Evolutionary conservation across 2,329 filamentous ascomycete genomes (phyloP).

Genomic region (Chaetoscypha palmicola): DNA sequence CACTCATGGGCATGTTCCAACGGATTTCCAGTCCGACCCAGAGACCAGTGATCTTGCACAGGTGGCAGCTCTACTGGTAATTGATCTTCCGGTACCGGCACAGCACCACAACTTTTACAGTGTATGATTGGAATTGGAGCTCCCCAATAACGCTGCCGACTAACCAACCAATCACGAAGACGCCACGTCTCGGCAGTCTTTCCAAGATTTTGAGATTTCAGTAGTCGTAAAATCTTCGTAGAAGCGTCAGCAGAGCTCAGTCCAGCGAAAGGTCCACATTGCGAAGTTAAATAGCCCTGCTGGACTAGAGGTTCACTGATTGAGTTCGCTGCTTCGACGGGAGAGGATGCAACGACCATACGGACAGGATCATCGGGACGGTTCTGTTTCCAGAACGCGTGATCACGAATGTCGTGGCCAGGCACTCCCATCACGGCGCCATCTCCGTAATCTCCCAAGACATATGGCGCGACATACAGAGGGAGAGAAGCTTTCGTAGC

Average conservation of each 20-base stretch:
- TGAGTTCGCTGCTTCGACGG: slow-evolving; percentile 39
- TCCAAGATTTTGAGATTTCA: slow-evolving; percentile 49
- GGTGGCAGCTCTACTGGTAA: slow-evolving; percentile 71
- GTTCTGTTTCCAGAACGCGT: slow-evolving; percentile 74
- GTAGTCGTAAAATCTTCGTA: slow-evolving; percentile 50
- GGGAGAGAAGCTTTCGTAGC: slow-evolving; percentile 54
- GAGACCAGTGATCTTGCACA: slow-evolving; percentile 60
- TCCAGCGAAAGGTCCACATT: slow-evolving; percentile 59
- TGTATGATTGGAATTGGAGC: slow-evolving; percentile 85
- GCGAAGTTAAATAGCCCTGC: slow-evolving; percentile 59
- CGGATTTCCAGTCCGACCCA: slow-evolving; percentile 67
- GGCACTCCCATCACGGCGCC: slow-evolving; percentile 91
- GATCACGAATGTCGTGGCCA: slow-evolving; percentile 72
- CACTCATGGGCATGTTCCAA: slow-evolving; percentile 66
- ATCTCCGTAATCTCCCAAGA: slow-evolving; percentile 77
- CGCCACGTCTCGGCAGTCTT: slow-evolving; percentile 66
- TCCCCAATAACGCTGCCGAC: slow-evolving; percentile 89
- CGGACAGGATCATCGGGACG: slow-evolving; percentile 51
- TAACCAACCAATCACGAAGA: slow-evolving; percentile 83
- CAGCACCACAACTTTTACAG: slow-evolving; percentile 67
- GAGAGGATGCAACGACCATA: slow-evolving; percentile 48
- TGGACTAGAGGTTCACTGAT: slow-evolving; percentile 51
- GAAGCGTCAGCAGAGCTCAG: slow-evolving; percentile 57
- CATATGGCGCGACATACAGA: slow-evolving; percentile 77
- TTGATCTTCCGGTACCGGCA: slow-evolving; percentile 69